A percentile compares a stretch with the other conserved stretches of the same genome.
phyloP scores from a whole-genome alignment of 106 monocot species.

The Alisma plantagoaquatica region DNA sequence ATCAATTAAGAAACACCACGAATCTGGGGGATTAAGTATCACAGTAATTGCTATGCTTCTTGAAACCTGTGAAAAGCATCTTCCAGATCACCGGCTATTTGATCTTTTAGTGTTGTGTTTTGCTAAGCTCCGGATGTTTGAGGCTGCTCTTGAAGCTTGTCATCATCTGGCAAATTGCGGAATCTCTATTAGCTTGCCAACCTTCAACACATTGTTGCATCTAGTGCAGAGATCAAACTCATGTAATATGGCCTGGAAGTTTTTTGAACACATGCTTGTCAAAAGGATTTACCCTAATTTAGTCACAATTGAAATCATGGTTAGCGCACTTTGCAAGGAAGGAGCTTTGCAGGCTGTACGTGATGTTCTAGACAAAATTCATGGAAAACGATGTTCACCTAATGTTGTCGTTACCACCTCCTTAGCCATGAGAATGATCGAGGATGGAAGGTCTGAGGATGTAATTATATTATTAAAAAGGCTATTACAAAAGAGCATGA shows the following conservation, averaged over 20 bases:
- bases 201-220: conserved; percentile 50
- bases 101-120: conserved; percentile 53
- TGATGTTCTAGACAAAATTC: conserved; percentile 32
- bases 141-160: conserved; percentile 44
- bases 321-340: conserved; percentile 52
- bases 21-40: neutral
- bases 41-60: conserved; percentile 20
- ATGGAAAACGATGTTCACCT: conserved; percentile 40
- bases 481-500: conserved; percentile 62
- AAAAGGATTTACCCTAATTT: conserved; percentile 56
- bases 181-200: conserved; percentile 22
- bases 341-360: conserved; percentile 33
- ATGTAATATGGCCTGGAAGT: conserved; percentile 45
- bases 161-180: conserved; percentile 26
- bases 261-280: conserved; percentile 59
- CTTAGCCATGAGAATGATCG: conserved; percentile 37
- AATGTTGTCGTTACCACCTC: conserved; percentile 29
- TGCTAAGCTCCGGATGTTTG: conserved; percentile 32
- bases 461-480: conserved; percentile 54
- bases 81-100: conserved; percentile 43
- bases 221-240: conserved; percentile 24
- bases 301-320: conserved; percentile 40
- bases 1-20: conserved; percentile 10
- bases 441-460: conserved; percentile 42
- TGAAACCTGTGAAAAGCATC: conserved; percentile 21